These are phyloP conservation scores for Zelonia costaricensis DNA, from an alignment of 208 protist genomes.

Conservation along the genomic window DNA sequence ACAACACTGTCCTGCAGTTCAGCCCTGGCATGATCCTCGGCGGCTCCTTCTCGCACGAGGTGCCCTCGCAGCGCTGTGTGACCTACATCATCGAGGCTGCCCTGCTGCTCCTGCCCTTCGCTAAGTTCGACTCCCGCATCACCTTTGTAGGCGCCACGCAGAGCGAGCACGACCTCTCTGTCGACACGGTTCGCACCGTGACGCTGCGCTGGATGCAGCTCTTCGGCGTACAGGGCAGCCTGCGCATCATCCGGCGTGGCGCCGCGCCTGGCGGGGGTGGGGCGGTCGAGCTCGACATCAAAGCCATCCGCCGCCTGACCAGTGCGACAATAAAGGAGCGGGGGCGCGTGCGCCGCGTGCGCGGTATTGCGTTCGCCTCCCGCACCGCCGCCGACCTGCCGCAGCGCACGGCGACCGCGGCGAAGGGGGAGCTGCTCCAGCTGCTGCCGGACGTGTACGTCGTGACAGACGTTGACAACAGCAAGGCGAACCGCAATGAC, in stretches of 20 bases:
- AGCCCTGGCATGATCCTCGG: slow-evolving; percentile 92
- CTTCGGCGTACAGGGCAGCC: slow-evolving; percentile 80
- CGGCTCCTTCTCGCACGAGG: slow-evolving; percentile 88
- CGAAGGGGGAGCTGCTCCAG: slow-evolving; percentile 88
- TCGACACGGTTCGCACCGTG: slow-evolving; percentile 91
- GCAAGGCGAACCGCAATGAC: slow-evolving; percentile 42
- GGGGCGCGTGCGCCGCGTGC: slow-evolving; percentile 88
- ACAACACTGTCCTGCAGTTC: slow-evolving; percentile 82
- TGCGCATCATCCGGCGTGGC: slow-evolving; percentile 88
- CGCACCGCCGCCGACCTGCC: slow-evolving; percentile 84
- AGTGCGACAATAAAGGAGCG: slow-evolving; percentile 65
- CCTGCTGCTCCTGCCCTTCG: slow-evolving; percentile 87
- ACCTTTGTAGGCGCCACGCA: slow-evolving; percentile 89
- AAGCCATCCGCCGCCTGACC: slow-evolving; percentile 72
- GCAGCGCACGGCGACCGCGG: slow-evolving; percentile 83
- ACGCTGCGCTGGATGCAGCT: slow-evolving; percentile 86
- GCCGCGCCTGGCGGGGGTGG: slow-evolving; percentile 84
- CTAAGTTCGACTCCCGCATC: slow-evolving; percentile 87
- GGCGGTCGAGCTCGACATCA: slow-evolving; percentile 79
- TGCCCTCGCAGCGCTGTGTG: slow-evolving; percentile 73
- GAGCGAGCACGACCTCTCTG: slow-evolving; percentile 79
- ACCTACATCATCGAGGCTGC: slow-evolving; percentile 88
- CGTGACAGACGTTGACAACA: slow-evolving; percentile 88
- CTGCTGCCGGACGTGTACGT: slow-evolving; percentile 94
- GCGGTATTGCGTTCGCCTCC: slow-evolving; percentile 92